phyloP scores from a whole-genome alignment of 2,329 filamentous ascomycete species.

The Leptographium flavum region DNA sequence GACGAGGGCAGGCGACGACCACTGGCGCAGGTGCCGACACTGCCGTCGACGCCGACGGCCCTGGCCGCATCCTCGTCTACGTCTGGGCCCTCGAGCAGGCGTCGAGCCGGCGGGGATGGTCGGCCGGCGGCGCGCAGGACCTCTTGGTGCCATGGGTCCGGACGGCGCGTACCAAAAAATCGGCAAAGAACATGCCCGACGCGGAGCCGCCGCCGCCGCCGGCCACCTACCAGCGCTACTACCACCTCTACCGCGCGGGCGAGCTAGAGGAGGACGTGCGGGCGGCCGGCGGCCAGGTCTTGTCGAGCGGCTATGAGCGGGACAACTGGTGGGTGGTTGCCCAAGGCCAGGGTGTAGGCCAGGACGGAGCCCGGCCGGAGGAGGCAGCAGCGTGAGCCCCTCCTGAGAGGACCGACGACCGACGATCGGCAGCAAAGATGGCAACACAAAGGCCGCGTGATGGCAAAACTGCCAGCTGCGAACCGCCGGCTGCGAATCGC shows the following conservation, averaged over 20 bases:
- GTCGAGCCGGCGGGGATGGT: conserved; percentile 75
- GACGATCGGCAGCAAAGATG: background rate
- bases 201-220: conserved; percentile 14
- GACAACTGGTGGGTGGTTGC: conserved; percentile 95
- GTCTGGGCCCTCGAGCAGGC: conserved; percentile 95
- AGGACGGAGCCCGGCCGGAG: conserved; percentile 10
- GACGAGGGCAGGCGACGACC: background rate
- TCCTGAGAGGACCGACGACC: background rate
- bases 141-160: conserved; percentile 87
- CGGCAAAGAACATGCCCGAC: conserved; percentile 6
- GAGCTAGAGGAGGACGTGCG: conserved; percentile 73
- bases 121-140: conserved; percentile 71
- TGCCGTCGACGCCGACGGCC: conserved; percentile 12
- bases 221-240: conserved; percentile 73
- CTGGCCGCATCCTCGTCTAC: conserved; percentile 65
- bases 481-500: too few relatives aligned
- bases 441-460: too few relatives aligned
- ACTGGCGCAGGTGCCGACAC: too few relatives aligned
- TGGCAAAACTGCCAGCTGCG: too few relatives aligned
- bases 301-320: conserved; percentile 81
- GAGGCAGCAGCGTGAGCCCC: background rate
- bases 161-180: conserved; percentile 10
- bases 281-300: conserved; percentile 58
- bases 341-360: too few relatives aligned
- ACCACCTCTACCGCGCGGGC: conserved; percentile 77